Base-by-base conservation (phyloP, 2,329 filamentous ascomycete species). In the Colletotrichum spinosum region DNA sequence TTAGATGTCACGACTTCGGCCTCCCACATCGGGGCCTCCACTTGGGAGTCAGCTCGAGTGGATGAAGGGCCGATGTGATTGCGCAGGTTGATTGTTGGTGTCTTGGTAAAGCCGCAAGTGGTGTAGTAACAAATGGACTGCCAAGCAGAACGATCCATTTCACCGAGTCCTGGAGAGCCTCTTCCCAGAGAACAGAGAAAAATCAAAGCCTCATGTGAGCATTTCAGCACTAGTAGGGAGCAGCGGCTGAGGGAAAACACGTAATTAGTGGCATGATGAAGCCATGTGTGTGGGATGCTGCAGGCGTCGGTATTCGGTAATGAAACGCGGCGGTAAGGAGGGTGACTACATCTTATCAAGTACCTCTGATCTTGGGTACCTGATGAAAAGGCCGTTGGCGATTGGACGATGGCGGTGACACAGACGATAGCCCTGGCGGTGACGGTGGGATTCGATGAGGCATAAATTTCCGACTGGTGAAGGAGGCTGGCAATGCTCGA, bases 311-410 rank as follows among this genome's bases (percentile, higher is more conserved):
- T n/a, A 44, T 33, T 33, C 50, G 42, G 55, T 55, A 60, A 60
- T 60, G 48, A 33, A 48, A 34, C 34, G 39, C 50, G 39, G 61
- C 41, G 51, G 25, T 33, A 62, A 56, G 52, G 63, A 35, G 41
- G 46, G 52, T 49, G 15, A 46, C 48, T 46, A 66, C 58, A 66
- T 62, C 58, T 66, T 66, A 66, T 66, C 63, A 66, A 62, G 63
- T 66, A 66, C 48, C 58, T 53, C 33, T 53, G 52, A 65, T 65
- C 62, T 58, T 37, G 50, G 15, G 55, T 57, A 41, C 34, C 58
- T 54, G 52, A 62, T 65, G 46, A 57, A 62, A 46, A 49, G 41
- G 10, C 34, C 52, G 35, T 15, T 62, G 35, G 39, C 51, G 41
- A 65, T 65, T 65, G 62, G 62, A 41, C 48, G 41, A 56, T 52